These are phyloP conservation scores for Calonectria leucothoes DNA, from an alignment of 2,329 filamentous ascomycete genomes.

Conservation along the genomic window DNA sequence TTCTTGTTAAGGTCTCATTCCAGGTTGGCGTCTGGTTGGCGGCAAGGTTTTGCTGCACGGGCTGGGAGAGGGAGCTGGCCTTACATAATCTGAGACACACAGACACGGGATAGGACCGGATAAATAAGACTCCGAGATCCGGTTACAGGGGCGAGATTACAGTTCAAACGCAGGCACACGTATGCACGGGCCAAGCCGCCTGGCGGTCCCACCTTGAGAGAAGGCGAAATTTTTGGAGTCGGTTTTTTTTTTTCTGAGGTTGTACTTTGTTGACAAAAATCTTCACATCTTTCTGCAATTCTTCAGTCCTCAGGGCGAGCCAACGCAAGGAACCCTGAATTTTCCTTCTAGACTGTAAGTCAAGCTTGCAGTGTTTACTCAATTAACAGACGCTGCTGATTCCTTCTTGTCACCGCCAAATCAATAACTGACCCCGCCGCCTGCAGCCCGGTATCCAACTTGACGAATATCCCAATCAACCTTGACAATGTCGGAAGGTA, in stretches of 20 bases:
- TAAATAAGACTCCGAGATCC: slow-evolving; percentile 26
- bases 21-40: slow-evolving; percentile 52
- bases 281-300: slow-evolving; percentile 20
- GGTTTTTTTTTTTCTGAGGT: slow-evolving; percentile 31
- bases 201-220: slow-evolving; percentile 15
- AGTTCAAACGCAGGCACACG: neutral
- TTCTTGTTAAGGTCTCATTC: slow-evolving; percentile 53
- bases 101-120: slow-evolving; percentile 30
- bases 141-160: neutral
- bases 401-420: neutral
- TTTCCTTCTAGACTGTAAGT: slow-evolving; percentile 29
- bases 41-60: slow-evolving; percentile 56
- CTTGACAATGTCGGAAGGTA: slow-evolving; percentile 41
- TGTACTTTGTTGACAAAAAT: slow-evolving; percentile 27
- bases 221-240: slow-evolving; percentile 38
- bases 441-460: slow-evolving; percentile 22
- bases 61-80: slow-evolving; percentile 39
- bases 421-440: slow-evolving; percentile 27
- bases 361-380: neutral
- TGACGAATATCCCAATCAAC: slow-evolving; percentile 28
- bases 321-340: slow-evolving; percentile 71
- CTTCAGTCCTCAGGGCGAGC: slow-evolving; percentile 62
- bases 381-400: neutral
- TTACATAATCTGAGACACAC: slow-evolving; percentile 46
- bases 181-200: slow-evolving; percentile 31